Conservation (phyloP, 352 stramenopile species). For the Blastocystis sp. region DNA sequence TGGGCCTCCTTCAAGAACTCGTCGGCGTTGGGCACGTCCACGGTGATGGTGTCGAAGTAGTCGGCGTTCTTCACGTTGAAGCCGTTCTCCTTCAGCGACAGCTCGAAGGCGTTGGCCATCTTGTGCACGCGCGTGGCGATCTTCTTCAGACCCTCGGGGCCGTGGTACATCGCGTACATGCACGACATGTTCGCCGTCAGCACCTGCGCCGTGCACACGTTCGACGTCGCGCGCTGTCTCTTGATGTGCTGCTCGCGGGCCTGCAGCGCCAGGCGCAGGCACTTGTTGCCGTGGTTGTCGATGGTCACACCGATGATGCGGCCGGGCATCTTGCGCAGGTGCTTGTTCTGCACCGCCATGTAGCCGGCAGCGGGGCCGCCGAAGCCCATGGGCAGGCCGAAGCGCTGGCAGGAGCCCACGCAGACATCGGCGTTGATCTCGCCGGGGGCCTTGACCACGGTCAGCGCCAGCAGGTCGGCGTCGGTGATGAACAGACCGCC, state of each 20-base stretch:
- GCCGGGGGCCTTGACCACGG: slow-evolving; percentile 86
- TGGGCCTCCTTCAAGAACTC: slow-evolving; percentile 67
- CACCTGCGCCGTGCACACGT: slow-evolving; percentile 98
- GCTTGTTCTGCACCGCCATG: slow-evolving; percentile 89
- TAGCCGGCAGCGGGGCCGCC: slow-evolving; percentile 95
- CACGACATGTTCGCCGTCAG: slow-evolving; percentile 95
- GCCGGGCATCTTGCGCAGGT: slow-evolving; percentile 92
- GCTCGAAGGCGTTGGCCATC: slow-evolving; percentile 82
- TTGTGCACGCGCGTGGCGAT: slow-evolving; percentile 90
- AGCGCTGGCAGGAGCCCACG: slow-evolving; percentile 94
- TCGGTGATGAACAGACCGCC: slow-evolving; percentile 89
- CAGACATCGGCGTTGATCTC: slow-evolving; percentile 94
- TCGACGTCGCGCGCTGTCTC: slow-evolving; percentile 96
- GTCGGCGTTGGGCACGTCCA: slow-evolving; percentile 67
- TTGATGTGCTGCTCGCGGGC: slow-evolving; percentile 97
- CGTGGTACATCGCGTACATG: slow-evolving; percentile 95
- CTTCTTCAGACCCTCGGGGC: slow-evolving; percentile 86
- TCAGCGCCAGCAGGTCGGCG: slow-evolving; percentile 91
- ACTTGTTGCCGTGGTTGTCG: slow-evolving; percentile 88
- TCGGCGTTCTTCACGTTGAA: slow-evolving; percentile 74
- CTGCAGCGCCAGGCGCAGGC: slow-evolving; percentile 97
- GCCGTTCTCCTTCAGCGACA: slow-evolving; percentile 79
- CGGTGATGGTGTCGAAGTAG: slow-evolving; percentile 73
- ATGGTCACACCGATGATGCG: slow-evolving; percentile 97
- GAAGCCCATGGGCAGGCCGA: slow-evolving; percentile 98